Evolutionary conservation across 1,139 yeast genomes (phyloP), one percentile per base, ranked within the genome.

Genomic region (Waltiozyma sp.): DNA sequence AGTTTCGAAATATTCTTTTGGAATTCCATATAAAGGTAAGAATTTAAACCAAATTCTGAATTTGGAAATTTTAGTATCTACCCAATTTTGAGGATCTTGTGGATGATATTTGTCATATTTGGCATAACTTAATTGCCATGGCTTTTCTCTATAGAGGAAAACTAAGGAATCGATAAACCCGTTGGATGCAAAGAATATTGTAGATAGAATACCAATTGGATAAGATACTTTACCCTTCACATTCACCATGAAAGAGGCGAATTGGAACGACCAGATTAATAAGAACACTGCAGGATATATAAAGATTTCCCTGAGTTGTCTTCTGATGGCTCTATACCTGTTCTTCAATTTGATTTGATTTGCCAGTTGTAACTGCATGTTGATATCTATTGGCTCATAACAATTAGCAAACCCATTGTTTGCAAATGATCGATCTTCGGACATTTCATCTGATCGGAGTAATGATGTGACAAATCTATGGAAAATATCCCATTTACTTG

Each of bases 241-340:
- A 48, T 66, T 70, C 2, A 49, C 48, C 41, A 65, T 55, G 49
- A 76, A 82, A 8, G 85, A 69, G 41, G 77, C 68, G 55, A 82
- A 84, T 38, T 78, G 70, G 50, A 85, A 80, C 16, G 81, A 58
- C 95, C 96, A 87, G 40, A 87, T 63, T 38, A 84, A 68, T 44
- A 84, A 68, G 59, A 86, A 88, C 1, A 95, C 84, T 38, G 82
- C 65, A 1, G 96, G 96, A 59, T 88, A 88, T 38, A 88, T 70
- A 60, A 88, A 86, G 41, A 88, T 81, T 16, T 83, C 71, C 51
- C 79, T 79, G 73, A 86, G 78, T 61, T 87, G 95, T 47, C 80
- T 79, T 55, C 81, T 79, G 45, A 88, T 84, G 51, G 76, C 71
- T 39, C 45, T 49, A 37, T 53, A 54, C n/a, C 57, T 43, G 2